Base-by-base conservation (phyloP, 768 basidiomycete genomes). In the Boletus rubescentipes region DNA sequence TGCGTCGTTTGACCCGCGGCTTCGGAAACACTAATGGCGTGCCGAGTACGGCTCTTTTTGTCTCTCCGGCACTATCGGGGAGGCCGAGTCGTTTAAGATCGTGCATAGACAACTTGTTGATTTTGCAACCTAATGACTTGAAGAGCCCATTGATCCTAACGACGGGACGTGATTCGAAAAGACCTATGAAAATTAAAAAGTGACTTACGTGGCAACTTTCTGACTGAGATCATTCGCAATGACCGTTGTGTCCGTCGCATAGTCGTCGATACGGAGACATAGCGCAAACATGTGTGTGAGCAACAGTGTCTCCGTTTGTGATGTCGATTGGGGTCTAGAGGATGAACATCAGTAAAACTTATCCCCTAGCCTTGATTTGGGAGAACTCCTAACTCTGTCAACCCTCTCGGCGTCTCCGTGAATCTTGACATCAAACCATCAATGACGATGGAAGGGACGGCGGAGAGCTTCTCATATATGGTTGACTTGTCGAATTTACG, bases 1-100 rank as follows among this genome's bases (percentile, higher is more conserved):
- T 14, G 11, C 72, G 69, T 48, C 74, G 71, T 58, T 64, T 75
- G 26, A 58, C 50, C 21, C 73, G 66, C 20, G 80, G 77, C 64
- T 89, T 90, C 0, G 93, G 94, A 72, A 97, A 97, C 56, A 81
- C 77, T 1, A 96, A 77, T 3, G 95, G 95, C 0, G 84, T 80
- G 39, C 73, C 81, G 50, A 98, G 76, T 1, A 87, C 74, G 0
- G 93, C 94, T 49, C 86, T 79, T 65, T 88, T 89, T 38, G 78
- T 78, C 35, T 80, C 81, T 9, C 78, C 84, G 3, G 81, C 82
- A 31, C 76, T 78, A 42, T 85, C 79, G 0, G 86, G 78, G 18
- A 93, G 72, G 10, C 91, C 89, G 35, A 89, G 75, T 56, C 79
- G 76, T 53, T 84, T 83, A 8, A 92, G 78, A 57, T 95, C 90